Base-by-base conservation (phyloP, 139 green algal genomes). In the Mychonastes homosphaera region DNA sequence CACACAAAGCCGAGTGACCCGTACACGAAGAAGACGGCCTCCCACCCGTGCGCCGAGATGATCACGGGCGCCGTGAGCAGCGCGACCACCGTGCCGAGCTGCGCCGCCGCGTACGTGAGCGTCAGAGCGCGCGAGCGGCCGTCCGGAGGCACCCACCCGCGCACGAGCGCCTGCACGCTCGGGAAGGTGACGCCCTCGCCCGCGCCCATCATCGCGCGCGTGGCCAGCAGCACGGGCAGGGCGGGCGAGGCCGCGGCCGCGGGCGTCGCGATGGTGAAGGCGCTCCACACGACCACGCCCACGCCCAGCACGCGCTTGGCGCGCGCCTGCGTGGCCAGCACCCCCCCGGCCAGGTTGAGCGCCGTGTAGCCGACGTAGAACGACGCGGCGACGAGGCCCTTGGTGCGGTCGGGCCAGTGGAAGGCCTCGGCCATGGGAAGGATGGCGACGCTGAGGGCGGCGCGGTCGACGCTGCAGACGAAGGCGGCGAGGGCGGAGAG, bases 151-250 rank as follows among this genome's bases (percentile, higher is more conserved):
- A 84, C 69, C 61, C 63, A 74, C 29, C 56, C 52, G 27, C 73
- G 64, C 4, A 76, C 65, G 2, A 87, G 49, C 45, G 75, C 79
- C 62, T 85, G 78, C 65, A 90, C 80, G 33, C 75, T 82, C 6
- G 84, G 84, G 52, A 88, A 92, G 0, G 83, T 79, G 4, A 90
- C 83, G n/a, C 84, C 84, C 69, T 91, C 85, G 15, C 82, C 81
- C 6, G 84, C 57, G 2, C 84, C 84, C 83, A 91, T 93, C 6
- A 72, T 24, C 0, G 70, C 66, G 1, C 79, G 63, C 36, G 62
- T 65, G 2, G 67, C 16, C 27, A 80, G 41, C 41, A 85, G 64
- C 39, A 73, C 1, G 2, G 72, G 65, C 45, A 73, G 23, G 6
- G 48, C 56, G 0, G 32, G 33, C 27, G 50, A 56, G 6, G 52